Evolutionary conservation across 2,329 filamentous ascomycete species (phyloP), one percentile per base, ranked within the genome.

Genomic region (Colletotrichum trifolii): DNA sequence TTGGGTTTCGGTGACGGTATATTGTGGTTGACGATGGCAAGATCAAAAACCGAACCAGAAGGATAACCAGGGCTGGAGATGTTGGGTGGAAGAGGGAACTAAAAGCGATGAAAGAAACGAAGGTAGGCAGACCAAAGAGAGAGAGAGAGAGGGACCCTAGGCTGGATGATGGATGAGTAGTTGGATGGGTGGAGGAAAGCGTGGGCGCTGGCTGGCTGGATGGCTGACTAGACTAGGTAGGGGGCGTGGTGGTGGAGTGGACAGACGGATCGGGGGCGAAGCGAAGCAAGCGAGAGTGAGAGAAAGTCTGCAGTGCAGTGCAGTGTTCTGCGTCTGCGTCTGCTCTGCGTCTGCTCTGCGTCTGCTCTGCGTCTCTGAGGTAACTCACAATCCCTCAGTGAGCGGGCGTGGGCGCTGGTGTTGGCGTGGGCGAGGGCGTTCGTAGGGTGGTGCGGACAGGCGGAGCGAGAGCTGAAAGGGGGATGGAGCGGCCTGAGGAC

Each of bases 401-500:
- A 33, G 38, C 11, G n/a, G 17, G 38, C 13, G 2, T 25, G 25
- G 25, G 25, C 25, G 25, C 25, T 25, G 52, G 33, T 36, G 53
- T 40, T 35, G 40, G 40, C 25, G 54, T 47, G 15, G 35, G 45
- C 42, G 54, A 10, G 34, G 56, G 57, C 57, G 57, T 61, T 61
- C 39, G 57, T 46, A 25, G 25, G 47, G 56, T 47, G 54, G 43
- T 48, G 54, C 56, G 33, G 56, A 43, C 60, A 48, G 57, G 61
- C 57, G 62, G 62, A 65, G 58, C 45, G 45, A 50, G 15, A 50
- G 62, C 62, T 65, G 50, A 62, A 61, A 65, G 57, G 57, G 57
- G 57, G 42, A 48, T 15, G 11, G 33, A 46, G 17, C 39, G 35
- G 25, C 35, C 25, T 13, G 38, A 40, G n/a, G 42, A 15, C 53